Evolutionary conservation across 164 flowering plant species (phyloP).

Genomic region (Aristolochia contorta): DNA sequence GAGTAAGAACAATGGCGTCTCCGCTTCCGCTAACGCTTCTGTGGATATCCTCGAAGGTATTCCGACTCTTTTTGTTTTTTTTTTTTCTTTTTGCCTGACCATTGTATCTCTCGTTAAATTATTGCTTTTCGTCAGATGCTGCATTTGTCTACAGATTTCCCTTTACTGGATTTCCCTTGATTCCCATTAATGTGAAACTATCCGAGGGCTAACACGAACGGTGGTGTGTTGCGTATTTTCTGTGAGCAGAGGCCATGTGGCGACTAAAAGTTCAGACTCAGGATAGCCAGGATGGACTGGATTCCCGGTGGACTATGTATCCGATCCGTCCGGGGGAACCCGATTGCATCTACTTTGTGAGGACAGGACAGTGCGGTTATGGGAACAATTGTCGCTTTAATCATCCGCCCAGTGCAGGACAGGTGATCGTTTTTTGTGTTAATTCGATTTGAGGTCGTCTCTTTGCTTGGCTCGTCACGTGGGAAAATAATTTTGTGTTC

Average conservation of each 20-base stretch:
- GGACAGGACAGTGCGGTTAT: conserved; percentile 64
- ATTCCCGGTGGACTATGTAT: conserved; percentile 19
- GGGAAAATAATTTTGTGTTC: background rate
- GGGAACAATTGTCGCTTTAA: conserved; percentile 57
- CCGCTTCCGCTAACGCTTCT: conserved; percentile 23
- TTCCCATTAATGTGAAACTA: background rate
- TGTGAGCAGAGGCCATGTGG: conserved; percentile 30
- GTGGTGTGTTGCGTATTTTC: background rate
- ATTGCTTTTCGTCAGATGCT: background rate
- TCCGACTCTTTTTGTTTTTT: no score
- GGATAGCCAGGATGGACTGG: conserved; percentile 30
- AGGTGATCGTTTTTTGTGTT: conserved; percentile 23
- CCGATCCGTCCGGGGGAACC: conserved; percentile 66
- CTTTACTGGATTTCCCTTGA: background rate
- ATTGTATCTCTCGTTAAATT: background rate
- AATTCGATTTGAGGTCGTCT: background rate
- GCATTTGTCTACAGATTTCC: background rate
- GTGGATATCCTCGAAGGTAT: conserved; percentile 35
- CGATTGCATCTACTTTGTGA: conserved; percentile 47
- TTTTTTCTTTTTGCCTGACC: background rate
- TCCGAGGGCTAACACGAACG: background rate
- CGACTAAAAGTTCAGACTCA: conserved; percentile 28
- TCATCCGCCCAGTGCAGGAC: conserved; percentile 37
- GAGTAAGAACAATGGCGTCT: conserved; percentile 27
- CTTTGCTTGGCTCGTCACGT: background rate